phyloP scores from a whole-genome alignment of 257 asterid genomes.

The Solanum acaule region DNA sequence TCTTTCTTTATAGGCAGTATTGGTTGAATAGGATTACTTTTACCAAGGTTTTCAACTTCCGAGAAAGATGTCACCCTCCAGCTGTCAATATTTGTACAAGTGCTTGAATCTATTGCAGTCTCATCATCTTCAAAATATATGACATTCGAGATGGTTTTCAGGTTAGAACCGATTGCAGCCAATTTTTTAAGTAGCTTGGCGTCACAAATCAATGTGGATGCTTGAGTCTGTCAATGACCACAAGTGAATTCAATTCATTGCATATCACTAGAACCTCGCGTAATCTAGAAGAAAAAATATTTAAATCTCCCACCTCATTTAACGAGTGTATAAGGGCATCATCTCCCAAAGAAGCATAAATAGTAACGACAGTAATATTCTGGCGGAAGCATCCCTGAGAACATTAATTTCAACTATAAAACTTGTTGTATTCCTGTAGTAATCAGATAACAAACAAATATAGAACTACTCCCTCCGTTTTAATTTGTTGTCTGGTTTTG shows the following conservation, averaged over 20 bases:
- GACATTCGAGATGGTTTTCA: conserved; percentile 44
- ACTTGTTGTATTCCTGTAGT: not conserved
- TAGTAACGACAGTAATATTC: conserved; percentile 76
- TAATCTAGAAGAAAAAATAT: not conserved
- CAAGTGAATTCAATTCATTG: not conserved
- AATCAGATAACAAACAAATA: not conserved
- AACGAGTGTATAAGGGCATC: conserved; percentile 84
- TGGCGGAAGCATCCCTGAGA: conserved; percentile 84
- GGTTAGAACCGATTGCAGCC: conserved; percentile 47
- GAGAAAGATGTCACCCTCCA: conserved; percentile 51
- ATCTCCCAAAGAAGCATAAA: conserved; percentile 85
- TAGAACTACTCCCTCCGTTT: not conserved
- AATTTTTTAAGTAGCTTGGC: conserved; percentile 73
- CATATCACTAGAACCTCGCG: not conserved
- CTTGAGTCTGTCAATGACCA: conserved; percentile 64
- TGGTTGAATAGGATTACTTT: conserved; percentile 34
- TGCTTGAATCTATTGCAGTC: conserved; percentile 28
- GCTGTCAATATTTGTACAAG: conserved; percentile 19
- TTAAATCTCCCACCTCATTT: conserved; percentile 49
- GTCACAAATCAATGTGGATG: conserved; percentile 75
- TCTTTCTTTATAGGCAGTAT: conserved; percentile 65
- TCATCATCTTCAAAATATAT: conserved; percentile 61
- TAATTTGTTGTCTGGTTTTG: not conserved
- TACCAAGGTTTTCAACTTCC: conserved; percentile 75
- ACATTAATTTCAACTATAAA: not conserved